Base-by-base conservation (phyloP, 805 yeast species). In the Teunomyces cretensis region DNA sequence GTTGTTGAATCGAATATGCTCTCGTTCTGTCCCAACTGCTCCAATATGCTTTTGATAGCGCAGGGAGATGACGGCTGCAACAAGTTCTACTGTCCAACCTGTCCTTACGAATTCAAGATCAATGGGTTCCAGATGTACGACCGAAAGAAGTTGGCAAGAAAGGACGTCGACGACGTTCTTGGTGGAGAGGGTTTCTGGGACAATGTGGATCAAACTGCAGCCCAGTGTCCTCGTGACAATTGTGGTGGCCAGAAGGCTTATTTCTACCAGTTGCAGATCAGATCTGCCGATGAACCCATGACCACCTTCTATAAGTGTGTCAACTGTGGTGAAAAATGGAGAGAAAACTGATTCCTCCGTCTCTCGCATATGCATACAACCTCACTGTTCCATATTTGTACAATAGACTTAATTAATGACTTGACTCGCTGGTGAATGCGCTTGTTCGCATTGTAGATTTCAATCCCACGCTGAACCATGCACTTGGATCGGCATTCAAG, bases 211-310 rank as follows among this genome's bases (percentile, higher is more conserved):
- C 97, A 94, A 62, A 94, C 98, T 0, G 74, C 83, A 1, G 88
- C 92, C 0, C 96, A 92, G 62, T 92, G 99, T 74, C 97, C 97
- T 3, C 75, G 81, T 36, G 96, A 88, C 46, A 60, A 73, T 2
- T 94, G 99, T 72, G 96, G 88, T 33, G 84, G 85, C 52, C 86
- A 81, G 53, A 88, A 89, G 66, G 99, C 99, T 0, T 94, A 94
- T 68, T 94, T 88, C 75, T 94, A 91, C 78, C 98, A 94, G 69
- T 73, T 94, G 48, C 99, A 94, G 67, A 94, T 94, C 59, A 78
- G 99, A 67, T 87, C 96, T 50, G 99, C 99, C 1, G 99, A 94
- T 77, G 99, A 94, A 72, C 99, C 99, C 17, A 94, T 94, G 98
- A 94, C 99, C 0, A 92, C 98, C 2, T 94, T 94, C 64, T 92